A percentile compares a stretch with the other conserved stretches of the same genome.
Conservation (phyloP, 2,329 filamentous ascomycete genomes). For the Aureobasidium sp. region DNA sequence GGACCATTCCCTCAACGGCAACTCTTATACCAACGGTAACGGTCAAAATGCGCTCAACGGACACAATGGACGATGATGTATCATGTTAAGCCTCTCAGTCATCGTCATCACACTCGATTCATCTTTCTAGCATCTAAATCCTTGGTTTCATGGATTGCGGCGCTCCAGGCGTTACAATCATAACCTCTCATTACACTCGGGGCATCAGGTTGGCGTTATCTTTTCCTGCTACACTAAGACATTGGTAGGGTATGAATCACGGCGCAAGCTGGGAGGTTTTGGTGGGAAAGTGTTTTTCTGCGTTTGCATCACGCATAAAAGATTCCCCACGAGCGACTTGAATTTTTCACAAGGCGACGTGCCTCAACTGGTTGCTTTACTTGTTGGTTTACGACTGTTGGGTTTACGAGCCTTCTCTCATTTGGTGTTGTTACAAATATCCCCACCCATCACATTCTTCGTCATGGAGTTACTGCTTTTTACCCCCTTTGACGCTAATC, state of each 20-base stretch:
- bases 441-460: neutral
- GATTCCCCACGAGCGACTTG: constrained; percentile 11
- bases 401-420: neutral
- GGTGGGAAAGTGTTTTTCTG: constrained; percentile 5
- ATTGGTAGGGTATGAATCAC: constrained; percentile 9
- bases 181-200: constrained; percentile 4
- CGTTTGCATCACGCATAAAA: constrained; percentile 14
- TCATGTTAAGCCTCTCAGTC: neutral
- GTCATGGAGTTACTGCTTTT: neutral
- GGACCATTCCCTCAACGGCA: neutral
- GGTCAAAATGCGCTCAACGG: neutral
- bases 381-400: neutral
- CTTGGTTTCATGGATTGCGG: constrained; percentile 1
- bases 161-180: neutral
- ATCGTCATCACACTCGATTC: neutral
- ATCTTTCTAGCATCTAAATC: constrained; percentile 6
- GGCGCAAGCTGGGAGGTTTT: constrained; percentile 10
- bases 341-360: neutral
- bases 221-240: constrained; percentile 11
- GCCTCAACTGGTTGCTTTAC: neutral
- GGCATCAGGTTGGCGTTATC: constrained; percentile 9
- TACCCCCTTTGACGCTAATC: neutral
- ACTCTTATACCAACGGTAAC: neutral
- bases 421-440: constrained; percentile 11
- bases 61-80: neutral